Conservation (phyloP, 176 grass and related monocot species). For the Zizania latifolia region DNA sequence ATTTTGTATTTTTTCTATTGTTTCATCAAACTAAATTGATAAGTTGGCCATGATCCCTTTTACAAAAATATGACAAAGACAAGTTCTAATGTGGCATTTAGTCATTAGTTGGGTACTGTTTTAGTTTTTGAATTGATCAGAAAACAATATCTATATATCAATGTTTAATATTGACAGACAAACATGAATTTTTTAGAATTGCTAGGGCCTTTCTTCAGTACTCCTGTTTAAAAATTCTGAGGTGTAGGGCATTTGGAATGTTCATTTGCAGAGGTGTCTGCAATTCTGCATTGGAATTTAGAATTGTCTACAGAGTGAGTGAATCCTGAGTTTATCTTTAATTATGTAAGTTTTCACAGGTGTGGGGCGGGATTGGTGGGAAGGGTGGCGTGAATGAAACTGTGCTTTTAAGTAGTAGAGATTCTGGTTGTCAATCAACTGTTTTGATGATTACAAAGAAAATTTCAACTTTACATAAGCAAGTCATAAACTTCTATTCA, state of each 20-base stretch:
- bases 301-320: background rate
- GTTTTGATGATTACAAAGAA: background rate
- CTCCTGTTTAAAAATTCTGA: background rate
- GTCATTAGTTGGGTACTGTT: background rate
- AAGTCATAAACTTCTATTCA: background rate
- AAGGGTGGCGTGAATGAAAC: too few relatives aligned
- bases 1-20: background rate
- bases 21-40: background rate
- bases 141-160: background rate
- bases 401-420: too few relatives aligned
- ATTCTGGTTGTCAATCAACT: background rate
- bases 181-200: background rate
- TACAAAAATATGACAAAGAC: too few relatives aligned
- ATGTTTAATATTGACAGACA: background rate
- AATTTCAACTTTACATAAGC: background rate
- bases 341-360: too few relatives aligned
- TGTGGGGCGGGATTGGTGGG: too few relatives aligned
- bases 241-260: background rate
- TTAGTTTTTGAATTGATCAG: background rate
- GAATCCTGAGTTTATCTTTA: background rate
- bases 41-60: too few relatives aligned
- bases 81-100: background rate
- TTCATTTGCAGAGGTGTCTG: background rate
- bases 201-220: background rate
- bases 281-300: background rate